Conservation (phyloP, 1,284 basidiomycete species). For the Apiotrichum montevideense region DNA sequence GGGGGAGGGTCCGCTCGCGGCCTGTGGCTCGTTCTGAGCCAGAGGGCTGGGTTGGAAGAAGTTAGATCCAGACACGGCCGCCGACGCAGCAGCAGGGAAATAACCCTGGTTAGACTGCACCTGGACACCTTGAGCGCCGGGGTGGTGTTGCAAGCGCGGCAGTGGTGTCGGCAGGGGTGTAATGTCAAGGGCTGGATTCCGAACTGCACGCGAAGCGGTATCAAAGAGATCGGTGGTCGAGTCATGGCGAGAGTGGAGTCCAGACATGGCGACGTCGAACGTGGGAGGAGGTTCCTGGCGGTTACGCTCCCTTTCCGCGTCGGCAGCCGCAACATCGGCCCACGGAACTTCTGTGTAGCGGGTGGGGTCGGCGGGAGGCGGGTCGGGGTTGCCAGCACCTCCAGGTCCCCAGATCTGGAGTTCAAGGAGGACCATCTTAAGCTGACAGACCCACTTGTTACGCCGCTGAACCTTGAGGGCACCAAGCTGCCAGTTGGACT, state of each 20-base stretch:
- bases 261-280: constrained; percentile 37
- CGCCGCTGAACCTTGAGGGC: constrained; percentile 64
- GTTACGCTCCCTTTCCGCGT: constrained; percentile 18
- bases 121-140: too few relatives aligned
- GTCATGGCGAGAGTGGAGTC: constrained; percentile 37
- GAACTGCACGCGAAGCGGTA: not conserved
- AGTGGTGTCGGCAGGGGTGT: not conserved
- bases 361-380: constrained; percentile 50
- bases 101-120: too few relatives aligned
- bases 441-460: constrained; percentile 85
- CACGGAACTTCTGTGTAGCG: constrained; percentile 68
- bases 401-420: constrained; percentile 68
- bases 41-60: too few relatives aligned
- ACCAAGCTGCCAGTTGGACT: constrained; percentile 79
- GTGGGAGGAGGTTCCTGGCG: constrained; percentile 36
- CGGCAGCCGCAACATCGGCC: constrained; percentile 55
- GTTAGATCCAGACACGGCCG: too few relatives aligned
- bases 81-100: too few relatives aligned
- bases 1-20: too few relatives aligned
- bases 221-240: constrained; percentile 37
- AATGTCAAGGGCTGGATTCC: not conserved
- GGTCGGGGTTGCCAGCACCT: constrained; percentile 58
- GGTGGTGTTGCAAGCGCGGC: not conserved
- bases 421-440: constrained; percentile 65
- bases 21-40: too few relatives aligned